Evolutionary conservation across 1,284 basidiomycete species (phyloP), one percentile per base, ranked within the genome.

Genomic region (Cystobasidium pallidum): DNA sequence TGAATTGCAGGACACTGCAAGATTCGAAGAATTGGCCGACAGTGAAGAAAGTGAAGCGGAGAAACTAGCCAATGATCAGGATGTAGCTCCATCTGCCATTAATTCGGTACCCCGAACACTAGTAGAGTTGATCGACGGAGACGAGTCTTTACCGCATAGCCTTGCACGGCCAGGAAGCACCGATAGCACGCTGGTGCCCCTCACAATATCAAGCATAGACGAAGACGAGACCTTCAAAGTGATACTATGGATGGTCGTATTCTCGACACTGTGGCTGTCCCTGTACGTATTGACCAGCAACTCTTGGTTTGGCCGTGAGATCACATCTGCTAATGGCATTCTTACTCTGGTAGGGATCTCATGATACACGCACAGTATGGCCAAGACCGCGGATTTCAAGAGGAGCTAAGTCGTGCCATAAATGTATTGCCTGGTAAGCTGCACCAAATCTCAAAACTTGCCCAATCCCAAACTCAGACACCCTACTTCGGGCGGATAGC

Each of bases 61-160:
- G 4, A 45, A 64, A 32, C 13, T 19, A 6, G 26, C 43, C 2
- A 39, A 61, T 41, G 41, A 24, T 1, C 30, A 61, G 34, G 58
- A 39, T 24, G n/a, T 15, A n/a, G 41, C 58, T n/a, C 21, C 58
- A 11, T 2, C 47, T 13, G 3, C 62, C 49, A 34, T 10, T 26
- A 24, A 30, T 11, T 10, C 26, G 11, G 45, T 21, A 11, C 26
- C 62, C 24, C 49, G 62, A 34, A 70, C 47, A 36, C 61, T 71
- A n/a, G 61, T 71, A 26, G 70, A 71, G 61, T 62, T 71, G 17
- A 71, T 71, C 51, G 70, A 71, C 51, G 59, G n/a, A 30, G 70
- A 71, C 28, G 70, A 71, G 52, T 26, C 45, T 13, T 26, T 36
- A 28, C 28, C 63, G 45, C 63, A 41, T n/a, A 7, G 45, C 26